Evolutionary conservation across 805 yeast genomes (phyloP).

Genomic region (Metschnikowia corniflorae): DNA sequence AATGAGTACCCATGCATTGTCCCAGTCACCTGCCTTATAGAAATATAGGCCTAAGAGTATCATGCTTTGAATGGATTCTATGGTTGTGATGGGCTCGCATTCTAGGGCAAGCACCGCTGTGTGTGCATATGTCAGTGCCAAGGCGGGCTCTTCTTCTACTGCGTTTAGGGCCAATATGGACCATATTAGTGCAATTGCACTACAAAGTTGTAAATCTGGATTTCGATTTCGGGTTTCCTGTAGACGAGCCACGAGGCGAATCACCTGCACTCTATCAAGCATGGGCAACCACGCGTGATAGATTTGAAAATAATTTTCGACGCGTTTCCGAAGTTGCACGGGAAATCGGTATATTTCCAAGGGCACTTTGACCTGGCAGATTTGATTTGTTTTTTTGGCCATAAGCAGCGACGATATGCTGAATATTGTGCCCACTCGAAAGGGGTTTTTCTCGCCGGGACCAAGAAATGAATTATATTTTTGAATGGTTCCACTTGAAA

Average conservation of each 20-base stretch:
- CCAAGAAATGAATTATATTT: constrained; percentile 15
- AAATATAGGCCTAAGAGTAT: constrained; percentile 19
- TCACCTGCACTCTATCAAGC: constrained; percentile 18
- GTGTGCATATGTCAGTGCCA: constrained; percentile 15
- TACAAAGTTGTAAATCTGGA: constrained; percentile 14
- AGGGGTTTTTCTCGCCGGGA: constrained; percentile 16
- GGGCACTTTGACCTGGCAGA: constrained; percentile 15
- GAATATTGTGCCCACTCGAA: constrained; percentile 25
- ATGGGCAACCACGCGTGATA: constrained; percentile 24
- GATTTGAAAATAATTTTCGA: constrained; percentile 19
- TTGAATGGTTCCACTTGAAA: constrained; percentile 17
- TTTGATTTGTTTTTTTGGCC: constrained; percentile 7
- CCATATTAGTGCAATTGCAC: constrained; percentile 22
- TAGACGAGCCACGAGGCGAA: constrained; percentile 17
- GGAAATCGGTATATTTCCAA: constrained; percentile 20
- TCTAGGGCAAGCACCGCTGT: constrained; percentile 23
- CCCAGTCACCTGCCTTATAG: constrained; percentile 25
- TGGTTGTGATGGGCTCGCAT: constrained; percentile 19
- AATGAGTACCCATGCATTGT: constrained; percentile 22
- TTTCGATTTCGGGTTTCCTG: neutral
- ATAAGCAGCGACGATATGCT: constrained; percentile 17
- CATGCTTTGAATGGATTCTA: constrained; percentile 24
- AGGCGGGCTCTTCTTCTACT: constrained; percentile 1
- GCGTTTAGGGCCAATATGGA: constrained; percentile 19
- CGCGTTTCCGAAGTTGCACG: constrained; percentile 10